Base-by-base conservation (phyloP, 2,329 filamentous ascomycete genomes). In the Xylariaceae sp. region DNA sequence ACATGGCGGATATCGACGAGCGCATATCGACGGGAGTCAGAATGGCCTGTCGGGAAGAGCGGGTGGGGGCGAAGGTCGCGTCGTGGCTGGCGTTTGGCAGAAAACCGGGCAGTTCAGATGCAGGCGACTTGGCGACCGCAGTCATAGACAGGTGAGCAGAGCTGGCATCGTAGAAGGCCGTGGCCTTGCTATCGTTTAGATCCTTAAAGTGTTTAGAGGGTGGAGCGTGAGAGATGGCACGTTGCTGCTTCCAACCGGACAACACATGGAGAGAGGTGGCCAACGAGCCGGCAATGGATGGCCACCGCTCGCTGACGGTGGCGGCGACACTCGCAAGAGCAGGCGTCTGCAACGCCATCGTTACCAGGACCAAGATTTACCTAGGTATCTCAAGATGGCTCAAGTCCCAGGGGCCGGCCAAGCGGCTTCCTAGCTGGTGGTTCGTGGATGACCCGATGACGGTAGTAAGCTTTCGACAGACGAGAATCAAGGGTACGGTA, bases 291-390 rank as follows among this genome's bases (percentile, higher is more conserved):
- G 70, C 68, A 57, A 78, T 69, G 44, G 75, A 76, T 51, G 76
- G 75, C 73, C 74, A 74, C 51, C 77, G 61, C 39, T 76, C 75
- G 48, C 74, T 66, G 6, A 72, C 72, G 56, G 70, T 72, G 47
- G 72, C 72, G 58, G 72, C 73, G 64, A 77, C 69, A 60, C 68
- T 72, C 73, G 62, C 56, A 9, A 68, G 62, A 54, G 64, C 62
- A 50, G 66, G 62, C 57, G 62, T 61, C 49, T 66, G 67, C 26
- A 68, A 61, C 53, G 67, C 67, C 67, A 69, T 69, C 46, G 56
- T 62, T 56, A 61, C 48, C 35, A 43, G 45, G 35, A 53, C 29
- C 43, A 53, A 34, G 45, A 34, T 9, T n/a, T 8, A 34, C 40
- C 45, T 45, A 31, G 11, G 27, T 40, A 45, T 50, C 29, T 26